phyloP scores from a whole-genome alignment of 2,329 filamentous ascomycete genomes.

The Pseudogymnoascus sp. region DNA sequence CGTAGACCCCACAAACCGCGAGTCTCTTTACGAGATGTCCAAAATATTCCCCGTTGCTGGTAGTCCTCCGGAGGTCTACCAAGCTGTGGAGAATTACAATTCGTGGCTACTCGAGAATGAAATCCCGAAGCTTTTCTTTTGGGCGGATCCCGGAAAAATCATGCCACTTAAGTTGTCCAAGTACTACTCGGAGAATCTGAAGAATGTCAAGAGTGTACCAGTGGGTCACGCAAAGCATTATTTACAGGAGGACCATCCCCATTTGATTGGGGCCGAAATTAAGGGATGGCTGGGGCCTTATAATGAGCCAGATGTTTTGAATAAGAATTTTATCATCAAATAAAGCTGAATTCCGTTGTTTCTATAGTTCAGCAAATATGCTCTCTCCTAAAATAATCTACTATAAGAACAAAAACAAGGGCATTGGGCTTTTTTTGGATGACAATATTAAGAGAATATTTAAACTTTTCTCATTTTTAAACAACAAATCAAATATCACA shows the following conservation, averaged over 20 bases:
- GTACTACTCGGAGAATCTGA: background rate
- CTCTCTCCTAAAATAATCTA: too few species aligned
- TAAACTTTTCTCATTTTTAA: background rate
- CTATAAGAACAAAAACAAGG: too few species aligned
- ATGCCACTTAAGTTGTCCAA: background rate
- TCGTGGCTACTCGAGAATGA: background rate
- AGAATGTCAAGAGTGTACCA: constrained; percentile 1
- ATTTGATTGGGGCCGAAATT: background rate
- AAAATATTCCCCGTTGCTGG: background rate
- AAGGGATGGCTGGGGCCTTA: background rate
- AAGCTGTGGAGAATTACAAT: background rate
- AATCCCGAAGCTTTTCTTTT: constrained; percentile 4
- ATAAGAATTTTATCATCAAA: background rate
- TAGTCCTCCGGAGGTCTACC: background rate
- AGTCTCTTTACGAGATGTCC: background rate
- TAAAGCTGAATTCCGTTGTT: background rate
- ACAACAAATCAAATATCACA: background rate
- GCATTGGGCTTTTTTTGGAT: too few species aligned
- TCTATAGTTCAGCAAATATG: background rate
- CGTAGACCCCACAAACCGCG: background rate
- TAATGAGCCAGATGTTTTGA: background rate
- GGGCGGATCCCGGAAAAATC: background rate
- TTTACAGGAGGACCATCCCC: constrained; percentile 4
- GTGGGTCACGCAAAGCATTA: background rate
- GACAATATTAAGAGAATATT: too few species aligned